Evolutionary conservation across 1,139 yeast species (phyloP).

Genomic region (Lodderomyces metapsilosis): DNA sequence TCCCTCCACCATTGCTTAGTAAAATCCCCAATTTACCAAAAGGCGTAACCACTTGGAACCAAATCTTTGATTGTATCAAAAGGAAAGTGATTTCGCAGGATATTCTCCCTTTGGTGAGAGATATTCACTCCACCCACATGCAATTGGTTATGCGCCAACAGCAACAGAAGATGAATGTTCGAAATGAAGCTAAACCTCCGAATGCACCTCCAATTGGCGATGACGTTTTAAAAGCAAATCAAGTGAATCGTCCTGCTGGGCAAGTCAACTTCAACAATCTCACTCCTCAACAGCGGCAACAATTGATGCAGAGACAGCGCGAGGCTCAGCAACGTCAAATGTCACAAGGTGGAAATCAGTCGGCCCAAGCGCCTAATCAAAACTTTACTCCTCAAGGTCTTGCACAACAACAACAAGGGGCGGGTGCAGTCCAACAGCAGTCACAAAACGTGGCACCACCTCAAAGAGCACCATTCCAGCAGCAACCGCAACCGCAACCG

Average conservation of each 20-base stretch:
- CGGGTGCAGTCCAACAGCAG: slow-evolving; percentile 16
- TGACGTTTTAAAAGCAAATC: not conserved
- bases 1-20: slow-evolving; percentile 70
- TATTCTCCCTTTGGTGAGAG: slow-evolving; percentile 55
- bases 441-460: slow-evolving; percentile 13
- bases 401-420: slow-evolving; percentile 15
- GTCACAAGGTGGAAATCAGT: not conserved
- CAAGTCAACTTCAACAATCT: slow-evolving; percentile 20
- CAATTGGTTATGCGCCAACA: slow-evolving; percentile 36
- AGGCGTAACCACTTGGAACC: slow-evolving; percentile 82
- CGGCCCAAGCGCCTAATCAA: not conserved
- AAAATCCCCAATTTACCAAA: slow-evolving; percentile 80
- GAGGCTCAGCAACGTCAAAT: slow-evolving; percentile 2
- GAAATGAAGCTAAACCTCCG: slow-evolving; percentile 11
- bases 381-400: slow-evolving; percentile 12
- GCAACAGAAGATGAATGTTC: slow-evolving; percentile 23
- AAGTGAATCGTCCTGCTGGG: not conserved
- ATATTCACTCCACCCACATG: slow-evolving; percentile 59
- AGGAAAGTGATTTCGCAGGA: slow-evolving; percentile 57
- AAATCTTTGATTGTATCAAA: slow-evolving; percentile 67
- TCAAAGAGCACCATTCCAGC: slow-evolving; percentile 11
- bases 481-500: slow-evolving; percentile 16
- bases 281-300: slow-evolving; percentile 39
- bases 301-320: slow-evolving; percentile 32
- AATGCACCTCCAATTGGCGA: slow-evolving; percentile 3